Evolutionary conservation across 2,329 filamentous ascomycete genomes (phyloP).

Genomic region (Falciphora oryzae): DNA sequence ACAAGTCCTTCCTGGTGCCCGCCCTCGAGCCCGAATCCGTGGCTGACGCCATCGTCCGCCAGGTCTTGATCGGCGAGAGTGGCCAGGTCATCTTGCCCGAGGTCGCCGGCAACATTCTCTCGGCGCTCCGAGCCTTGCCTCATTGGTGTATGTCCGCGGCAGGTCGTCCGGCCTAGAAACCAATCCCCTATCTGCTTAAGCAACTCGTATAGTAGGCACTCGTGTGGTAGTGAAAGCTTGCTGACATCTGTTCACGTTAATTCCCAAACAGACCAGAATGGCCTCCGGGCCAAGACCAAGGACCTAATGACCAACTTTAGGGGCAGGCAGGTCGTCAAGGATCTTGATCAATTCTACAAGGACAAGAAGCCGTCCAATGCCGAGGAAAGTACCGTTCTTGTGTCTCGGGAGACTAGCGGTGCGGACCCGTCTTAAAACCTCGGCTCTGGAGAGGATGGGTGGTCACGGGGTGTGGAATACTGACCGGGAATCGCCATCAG

Average conservation of each 20-base stretch:
- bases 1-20: slow-evolving; percentile 44
- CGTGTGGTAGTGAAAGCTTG: neutral
- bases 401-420: neutral
- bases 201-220: neutral
- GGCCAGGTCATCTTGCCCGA: slow-evolving; percentile 51
- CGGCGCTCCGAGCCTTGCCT: slow-evolving; percentile 47
- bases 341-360: slow-evolving; percentile 10
- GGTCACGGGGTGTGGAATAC: neutral
- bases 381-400: slow-evolving; percentile 10
- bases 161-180: no score
- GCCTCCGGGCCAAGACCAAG: slow-evolving; percentile 5
- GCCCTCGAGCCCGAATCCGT: slow-evolving; percentile 56
- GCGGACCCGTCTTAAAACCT: neutral
- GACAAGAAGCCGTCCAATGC: slow-evolving; percentile 7
- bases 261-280: slow-evolving; percentile 3
- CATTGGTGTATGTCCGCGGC: slow-evolving; percentile 10
- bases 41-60: slow-evolving; percentile 54
- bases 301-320: slow-evolving; percentile 11
- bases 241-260: neutral
- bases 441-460: neutral
- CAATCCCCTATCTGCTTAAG: no score
- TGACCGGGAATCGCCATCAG: no score
- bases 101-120: slow-evolving; percentile 29
- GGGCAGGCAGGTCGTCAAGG: slow-evolving; percentile 11
- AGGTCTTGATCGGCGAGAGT: slow-evolving; percentile 52